A percentile compares a stretch with the other conserved stretches of the same genome.
phyloP scores from a whole-genome alignment of 2,329 filamentous ascomycete genomes.

The Paramyrothecium sp. region DNA sequence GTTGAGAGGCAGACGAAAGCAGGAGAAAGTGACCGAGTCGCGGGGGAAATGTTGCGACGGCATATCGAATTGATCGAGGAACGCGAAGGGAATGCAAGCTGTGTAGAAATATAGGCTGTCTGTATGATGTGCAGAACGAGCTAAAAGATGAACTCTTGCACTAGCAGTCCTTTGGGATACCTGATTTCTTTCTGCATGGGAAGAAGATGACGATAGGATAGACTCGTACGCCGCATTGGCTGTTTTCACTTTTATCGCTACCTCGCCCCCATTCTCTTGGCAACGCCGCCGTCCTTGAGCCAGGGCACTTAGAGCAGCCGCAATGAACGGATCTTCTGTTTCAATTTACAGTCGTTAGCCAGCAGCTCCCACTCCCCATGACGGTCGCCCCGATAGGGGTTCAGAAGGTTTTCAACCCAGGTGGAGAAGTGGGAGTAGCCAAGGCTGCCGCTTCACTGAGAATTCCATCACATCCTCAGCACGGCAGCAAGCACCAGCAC shows the following conservation, averaged over 20 bases:
- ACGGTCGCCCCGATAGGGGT: neutral
- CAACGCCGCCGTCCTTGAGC: neutral
- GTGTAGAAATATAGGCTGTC: neutral
- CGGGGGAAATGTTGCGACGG: neutral
- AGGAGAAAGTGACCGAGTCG: neutral
- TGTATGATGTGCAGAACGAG: neutral
- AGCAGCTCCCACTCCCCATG: neutral
- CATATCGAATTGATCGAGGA: neutral
- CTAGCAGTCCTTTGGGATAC: neutral
- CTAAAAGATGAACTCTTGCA: neutral
- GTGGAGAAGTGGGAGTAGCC: constrained; percentile 26
- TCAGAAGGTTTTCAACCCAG: neutral
- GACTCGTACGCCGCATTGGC: no score
- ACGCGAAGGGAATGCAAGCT: neutral
- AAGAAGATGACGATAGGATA: neutral
- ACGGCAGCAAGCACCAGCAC: constrained; percentile 59
- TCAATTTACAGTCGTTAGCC: neutral
- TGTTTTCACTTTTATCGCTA: neutral
- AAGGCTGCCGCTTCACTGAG: constrained; percentile 52
- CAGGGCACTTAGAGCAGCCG: neutral
- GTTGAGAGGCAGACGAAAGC: neutral
- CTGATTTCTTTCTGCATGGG: neutral
- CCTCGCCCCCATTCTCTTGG: neutral
- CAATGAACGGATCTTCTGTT: neutral
- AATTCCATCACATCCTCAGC: constrained; percentile 61